These are phyloP conservation scores for Stachybotrys chartarum DNA, from an alignment of 2,329 filamentous ascomycete genomes.

Conservation along the genomic window DNA sequence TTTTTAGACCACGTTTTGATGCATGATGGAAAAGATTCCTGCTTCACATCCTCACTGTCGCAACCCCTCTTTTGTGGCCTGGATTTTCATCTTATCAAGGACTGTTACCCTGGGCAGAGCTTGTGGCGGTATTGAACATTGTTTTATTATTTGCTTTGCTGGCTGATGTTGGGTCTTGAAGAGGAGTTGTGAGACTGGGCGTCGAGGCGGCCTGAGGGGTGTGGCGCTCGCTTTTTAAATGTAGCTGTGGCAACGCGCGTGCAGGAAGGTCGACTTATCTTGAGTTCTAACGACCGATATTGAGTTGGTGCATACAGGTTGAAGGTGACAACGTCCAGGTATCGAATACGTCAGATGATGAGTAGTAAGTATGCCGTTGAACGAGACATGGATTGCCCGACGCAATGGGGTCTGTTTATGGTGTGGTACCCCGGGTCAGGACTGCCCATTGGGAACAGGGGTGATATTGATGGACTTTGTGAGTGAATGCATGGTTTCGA, in stretches of 20 bases:
- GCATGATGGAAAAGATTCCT: slow-evolving; percentile 42
- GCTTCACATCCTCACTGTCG: slow-evolving; percentile 30
- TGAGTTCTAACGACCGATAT: no score
- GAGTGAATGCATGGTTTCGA: no score
- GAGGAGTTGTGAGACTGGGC: not conserved
- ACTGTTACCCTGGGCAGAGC: slow-evolving; percentile 15
- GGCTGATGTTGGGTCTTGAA: not conserved
- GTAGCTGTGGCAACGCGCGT: not conserved
- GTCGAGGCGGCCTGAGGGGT: not conserved
- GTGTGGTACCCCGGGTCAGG: no score
- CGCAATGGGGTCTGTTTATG: no score
- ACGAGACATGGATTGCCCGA: no score
- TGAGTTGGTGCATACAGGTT: no score
- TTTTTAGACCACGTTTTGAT: slow-evolving; percentile 43
- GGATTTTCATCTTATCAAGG: slow-evolving; percentile 5
- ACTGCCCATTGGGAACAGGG: no score
- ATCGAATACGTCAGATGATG: no score
- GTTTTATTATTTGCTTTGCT: slow-evolving; percentile 8
- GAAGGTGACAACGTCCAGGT: no score
- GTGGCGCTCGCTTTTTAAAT: not conserved
- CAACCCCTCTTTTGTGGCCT: not conserved
- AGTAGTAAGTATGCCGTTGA: no score
- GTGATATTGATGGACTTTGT: no score
- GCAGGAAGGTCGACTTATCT: no score
- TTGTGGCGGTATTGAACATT: slow-evolving; percentile 12